Evolutionary conservation across 108 stramenopile genomes (phyloP), one percentile per base, ranked within the genome.

Genomic region (Conticribra weissflogii): DNA sequence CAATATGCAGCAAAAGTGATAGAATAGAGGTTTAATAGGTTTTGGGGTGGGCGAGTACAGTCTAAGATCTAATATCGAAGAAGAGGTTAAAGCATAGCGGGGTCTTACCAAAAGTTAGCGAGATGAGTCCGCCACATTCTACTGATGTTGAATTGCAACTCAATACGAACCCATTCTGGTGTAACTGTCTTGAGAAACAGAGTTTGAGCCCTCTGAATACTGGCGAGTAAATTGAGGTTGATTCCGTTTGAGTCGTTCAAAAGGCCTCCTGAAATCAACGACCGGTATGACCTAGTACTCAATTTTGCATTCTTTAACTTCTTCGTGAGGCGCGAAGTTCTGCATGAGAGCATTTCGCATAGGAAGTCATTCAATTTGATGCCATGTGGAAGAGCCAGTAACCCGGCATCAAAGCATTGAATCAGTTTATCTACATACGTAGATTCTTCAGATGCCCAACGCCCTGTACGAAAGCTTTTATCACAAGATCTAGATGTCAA

Each of bases 241-340:
- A n/a, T n/a, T n/a, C n/a, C n/a, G n/a, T n/a, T n/a, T n/a, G n/a
- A n/a, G n/a, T n/a, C n/a, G n/a, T n/a, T n/a, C n/a, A n/a, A n/a
- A n/a, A n/a, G n/a, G n/a, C 47, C 46, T 17, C 16, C 51, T 3
- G 25, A 12, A 44, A 46, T 34, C 14, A 28, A 33, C 17, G 87
- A 63, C 9, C 65, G 72, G 54, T 82, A 93, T 3, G 85, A 79
- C 57, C 88, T 71, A 9, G 85, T 73, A 60, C 86, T 87, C 24
- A 90, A 60, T 63, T 87, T 88, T 19, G 89, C 89, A 63, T 89
- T 85, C 68, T 90, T 93, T 83, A 90, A 84, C 66, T 93, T 93
- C 69, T 93, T 93, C 16, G 92, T 93, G 19, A 93, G 80, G 21
- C 92, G 84, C 50, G 81, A 83, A 4, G 76, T 80, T 64, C 85